Conservation (phyloP, 139 green algal genomes). For the Chlamydomonas incerta region DNA sequence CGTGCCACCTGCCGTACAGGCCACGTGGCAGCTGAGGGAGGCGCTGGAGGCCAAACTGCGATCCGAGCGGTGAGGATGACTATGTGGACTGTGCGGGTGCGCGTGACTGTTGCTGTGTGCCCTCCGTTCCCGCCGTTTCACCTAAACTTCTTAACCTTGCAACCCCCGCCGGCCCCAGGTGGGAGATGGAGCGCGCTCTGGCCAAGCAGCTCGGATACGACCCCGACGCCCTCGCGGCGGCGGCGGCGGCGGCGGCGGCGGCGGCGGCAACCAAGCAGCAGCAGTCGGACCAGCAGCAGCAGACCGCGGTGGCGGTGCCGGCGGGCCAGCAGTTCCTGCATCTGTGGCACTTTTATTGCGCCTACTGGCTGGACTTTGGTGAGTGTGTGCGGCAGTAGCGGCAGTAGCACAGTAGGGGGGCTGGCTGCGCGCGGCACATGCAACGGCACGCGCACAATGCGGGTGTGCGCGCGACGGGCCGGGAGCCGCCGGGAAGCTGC, state of each 20-base stretch:
- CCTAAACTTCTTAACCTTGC: too few species aligned
- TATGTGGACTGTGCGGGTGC: too few species aligned
- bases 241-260: too few species aligned
- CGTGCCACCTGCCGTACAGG: too few species aligned
- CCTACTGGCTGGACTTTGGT: slow-evolving; percentile 91
- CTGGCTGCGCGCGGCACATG: slow-evolving; percentile 68
- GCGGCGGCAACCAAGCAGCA: too few species aligned
- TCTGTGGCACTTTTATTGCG: slow-evolving; percentile 86
- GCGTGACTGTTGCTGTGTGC: neutral
- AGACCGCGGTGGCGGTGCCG: too few species aligned
- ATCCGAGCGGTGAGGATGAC: neutral
- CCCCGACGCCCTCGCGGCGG: neutral
- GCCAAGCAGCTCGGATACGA: neutral
- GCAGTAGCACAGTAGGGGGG: slow-evolving; percentile 58
- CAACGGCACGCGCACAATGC: too few species aligned
- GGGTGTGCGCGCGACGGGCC: too few species aligned
- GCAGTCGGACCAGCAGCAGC: too few species aligned
- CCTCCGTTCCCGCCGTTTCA: too few species aligned
- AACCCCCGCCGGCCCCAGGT: too few species aligned
- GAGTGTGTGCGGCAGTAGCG: slow-evolving; percentile 13
- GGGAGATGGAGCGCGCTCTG: slow-evolving; percentile 24
- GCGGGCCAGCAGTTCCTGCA: neutral
- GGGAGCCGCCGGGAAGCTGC: too few species aligned
- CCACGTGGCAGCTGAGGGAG: slow-evolving; percentile 87
- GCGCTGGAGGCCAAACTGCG: slow-evolving; percentile 36